phyloP scores from a whole-genome alignment of 140 eudicot genomes.

The Bidens hawaiensis region DNA sequence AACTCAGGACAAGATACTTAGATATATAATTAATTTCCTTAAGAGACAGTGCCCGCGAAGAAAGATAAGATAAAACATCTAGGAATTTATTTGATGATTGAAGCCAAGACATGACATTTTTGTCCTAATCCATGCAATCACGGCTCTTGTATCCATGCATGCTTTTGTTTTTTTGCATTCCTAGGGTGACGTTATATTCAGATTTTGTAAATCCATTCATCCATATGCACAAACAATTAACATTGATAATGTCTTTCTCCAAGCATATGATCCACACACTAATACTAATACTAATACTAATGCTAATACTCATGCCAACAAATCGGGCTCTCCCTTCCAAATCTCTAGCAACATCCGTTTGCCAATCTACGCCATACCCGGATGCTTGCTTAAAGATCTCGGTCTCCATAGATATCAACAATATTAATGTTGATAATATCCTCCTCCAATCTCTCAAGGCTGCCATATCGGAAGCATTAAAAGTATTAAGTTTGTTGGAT shows the following conservation, averaged over 20 bases:
- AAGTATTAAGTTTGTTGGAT: constrained; percentile 42
- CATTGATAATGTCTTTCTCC: constrained; percentile 19
- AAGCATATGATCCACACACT: no score
- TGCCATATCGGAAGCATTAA: constrained; percentile 49
- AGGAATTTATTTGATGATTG: no score
- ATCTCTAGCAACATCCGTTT: constrained; percentile 28
- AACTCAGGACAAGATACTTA: no score
- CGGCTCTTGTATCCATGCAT: constrained; percentile 6
- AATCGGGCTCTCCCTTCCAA: constrained; percentile 21
- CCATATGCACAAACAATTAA: background rate
- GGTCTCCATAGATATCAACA: constrained; percentile 38
- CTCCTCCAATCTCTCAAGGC: constrained; percentile 57
- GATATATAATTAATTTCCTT: no score
- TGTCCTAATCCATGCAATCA: constrained; percentile 17
- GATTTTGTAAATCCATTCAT: constrained; percentile 1
- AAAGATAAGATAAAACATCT: constrained; percentile 3
- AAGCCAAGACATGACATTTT: constrained; percentile 23
- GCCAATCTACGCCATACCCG: constrained; percentile 83
- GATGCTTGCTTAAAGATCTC: constrained; percentile 65
- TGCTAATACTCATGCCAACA: background rate
- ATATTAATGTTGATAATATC: constrained; percentile 1
- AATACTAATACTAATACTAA: background rate
- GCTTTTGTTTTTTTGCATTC: background rate
- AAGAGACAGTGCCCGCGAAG: no score
- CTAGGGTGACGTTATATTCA: constrained; percentile 7